A percentile compares a stretch with the other conserved stretches of the same genome.
Conservation (phyloP, 768 basidiomycete species). For the Leccinum ochraceum region DNA sequence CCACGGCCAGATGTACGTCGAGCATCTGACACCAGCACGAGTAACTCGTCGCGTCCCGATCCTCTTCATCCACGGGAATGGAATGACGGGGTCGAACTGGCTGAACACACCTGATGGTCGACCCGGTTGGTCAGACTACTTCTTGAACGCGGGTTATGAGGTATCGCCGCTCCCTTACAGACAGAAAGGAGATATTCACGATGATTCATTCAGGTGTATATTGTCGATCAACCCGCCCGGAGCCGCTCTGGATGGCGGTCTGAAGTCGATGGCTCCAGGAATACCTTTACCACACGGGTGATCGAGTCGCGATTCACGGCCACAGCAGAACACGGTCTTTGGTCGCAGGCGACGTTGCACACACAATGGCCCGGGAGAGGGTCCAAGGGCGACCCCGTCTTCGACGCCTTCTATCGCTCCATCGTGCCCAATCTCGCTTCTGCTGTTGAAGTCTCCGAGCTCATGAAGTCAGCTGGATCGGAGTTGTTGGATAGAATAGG, state of each 20-base stretch:
- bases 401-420: conserved; percentile 48
- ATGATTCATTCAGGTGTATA: conserved; percentile 36
- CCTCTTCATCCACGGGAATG: conserved; percentile 50
- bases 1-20: conserved; percentile 53
- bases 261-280: conserved; percentile 39
- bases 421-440: conserved; percentile 42
- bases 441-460: conserved; percentile 37
- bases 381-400: conserved; percentile 43
- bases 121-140: conserved; percentile 59
- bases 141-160: conserved; percentile 51
- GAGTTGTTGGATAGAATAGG: conserved; percentile 49
- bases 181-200: background rate
- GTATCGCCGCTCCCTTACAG: conserved; percentile 24
- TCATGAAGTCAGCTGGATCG: conserved; percentile 43
- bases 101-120: conserved; percentile 56
- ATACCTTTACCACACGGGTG: conserved; percentile 28
- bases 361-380: conserved; percentile 58
- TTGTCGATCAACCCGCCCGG: conserved; percentile 48
- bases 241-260: conserved; percentile 48
- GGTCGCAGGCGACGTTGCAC: conserved; percentile 48
- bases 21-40: conserved; percentile 45
- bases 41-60: conserved; percentile 43
- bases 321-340: conserved; percentile 39
- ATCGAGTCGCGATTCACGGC: conserved; percentile 48
- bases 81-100: conserved; percentile 55